Percentiles rank a stretch among this genome's conserved stretches.
Evolutionary conservation across 805 yeast genomes (phyloP).

Genomic region (Wickerhamomyces ciferrii): DNA sequence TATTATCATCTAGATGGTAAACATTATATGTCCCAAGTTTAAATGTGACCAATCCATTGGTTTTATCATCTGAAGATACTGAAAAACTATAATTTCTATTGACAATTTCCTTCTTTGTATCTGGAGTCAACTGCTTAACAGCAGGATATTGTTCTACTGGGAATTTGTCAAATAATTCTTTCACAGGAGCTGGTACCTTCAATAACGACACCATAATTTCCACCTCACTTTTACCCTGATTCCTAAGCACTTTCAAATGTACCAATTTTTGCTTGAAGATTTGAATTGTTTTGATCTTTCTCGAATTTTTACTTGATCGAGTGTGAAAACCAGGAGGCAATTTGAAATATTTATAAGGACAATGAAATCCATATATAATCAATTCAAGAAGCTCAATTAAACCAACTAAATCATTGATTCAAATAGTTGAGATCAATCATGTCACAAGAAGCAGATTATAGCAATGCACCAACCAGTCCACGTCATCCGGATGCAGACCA

Average conservation of each 20-base stretch:
- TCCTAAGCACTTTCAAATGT: not conserved
- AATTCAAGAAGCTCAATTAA: too few relatives aligned
- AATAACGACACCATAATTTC: slow-evolving; percentile 2
- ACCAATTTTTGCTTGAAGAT: too few relatives aligned
- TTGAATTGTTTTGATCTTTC: not conserved
- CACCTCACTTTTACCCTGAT: too few relatives aligned
- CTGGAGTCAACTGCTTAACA: slow-evolving; percentile 22
- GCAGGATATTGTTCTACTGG: slow-evolving; percentile 43
- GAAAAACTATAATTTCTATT: slow-evolving; percentile 19
- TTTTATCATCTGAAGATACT: slow-evolving; percentile 7
- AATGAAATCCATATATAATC: too few relatives aligned
- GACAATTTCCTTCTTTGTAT: slow-evolving; percentile 18
- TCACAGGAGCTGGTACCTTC: slow-evolving; percentile 36
- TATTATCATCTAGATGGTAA: slow-evolving; percentile 22
- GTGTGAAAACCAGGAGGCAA: not conserved
- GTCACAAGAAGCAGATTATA: slow-evolving; percentile 2
- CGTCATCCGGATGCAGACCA: slow-evolving; percentile 18
- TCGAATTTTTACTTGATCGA: not conserved
- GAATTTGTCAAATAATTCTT: slow-evolving; percentile 41
- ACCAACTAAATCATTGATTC: too few relatives aligned
- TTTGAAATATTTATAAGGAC: too few relatives aligned
- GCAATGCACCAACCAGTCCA: slow-evolving; percentile 19
- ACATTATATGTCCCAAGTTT: slow-evolving; percentile 51
- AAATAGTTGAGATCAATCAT: too few relatives aligned
- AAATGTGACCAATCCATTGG: slow-evolving; percentile 27